A percentile compares a stretch with the other conserved stretches of the same genome.
Conservation (phyloP, 768 basidiomycete genomes). For the Pholiota microspora region DNA sequence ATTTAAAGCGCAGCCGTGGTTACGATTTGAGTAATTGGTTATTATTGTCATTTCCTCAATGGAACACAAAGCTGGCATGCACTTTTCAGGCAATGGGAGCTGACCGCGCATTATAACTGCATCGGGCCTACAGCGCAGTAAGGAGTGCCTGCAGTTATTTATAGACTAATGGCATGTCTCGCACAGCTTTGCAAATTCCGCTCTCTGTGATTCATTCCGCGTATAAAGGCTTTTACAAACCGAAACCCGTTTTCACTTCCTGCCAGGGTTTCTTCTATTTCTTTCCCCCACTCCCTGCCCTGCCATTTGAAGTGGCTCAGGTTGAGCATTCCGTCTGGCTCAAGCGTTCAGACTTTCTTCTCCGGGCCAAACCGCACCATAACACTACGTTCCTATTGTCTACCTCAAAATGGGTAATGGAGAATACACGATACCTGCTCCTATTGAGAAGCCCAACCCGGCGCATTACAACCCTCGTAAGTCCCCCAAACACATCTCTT, state of each 20-base stretch:
- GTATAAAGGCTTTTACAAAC: background rate
- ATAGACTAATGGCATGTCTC: background rate
- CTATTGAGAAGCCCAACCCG: conserved; percentile 14
- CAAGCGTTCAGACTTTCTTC: background rate
- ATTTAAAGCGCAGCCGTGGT: too few relatives aligned
- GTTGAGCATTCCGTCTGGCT: background rate
- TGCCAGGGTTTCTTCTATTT: too few relatives aligned
- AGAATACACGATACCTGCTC: background rate
- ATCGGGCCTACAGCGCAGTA: background rate
- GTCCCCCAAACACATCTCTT: background rate
- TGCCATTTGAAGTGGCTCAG: too few relatives aligned
- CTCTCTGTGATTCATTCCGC: background rate
- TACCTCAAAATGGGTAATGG: background rate
- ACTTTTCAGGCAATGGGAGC: too few relatives aligned
- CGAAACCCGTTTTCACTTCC: background rate
- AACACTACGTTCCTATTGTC: background rate
- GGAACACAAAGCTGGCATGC: too few relatives aligned
- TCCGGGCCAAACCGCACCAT: background rate
- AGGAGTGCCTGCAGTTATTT: background rate
- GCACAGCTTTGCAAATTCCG: background rate
- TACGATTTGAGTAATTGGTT: too few relatives aligned
- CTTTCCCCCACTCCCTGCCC: too few relatives aligned
- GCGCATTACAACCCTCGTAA: conserved; percentile 15
- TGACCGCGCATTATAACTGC: too few relatives aligned
- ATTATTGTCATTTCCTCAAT: too few relatives aligned